Conservation (phyloP, 176 grass and related monocot species). For the Oryza meyeriana region DNA sequence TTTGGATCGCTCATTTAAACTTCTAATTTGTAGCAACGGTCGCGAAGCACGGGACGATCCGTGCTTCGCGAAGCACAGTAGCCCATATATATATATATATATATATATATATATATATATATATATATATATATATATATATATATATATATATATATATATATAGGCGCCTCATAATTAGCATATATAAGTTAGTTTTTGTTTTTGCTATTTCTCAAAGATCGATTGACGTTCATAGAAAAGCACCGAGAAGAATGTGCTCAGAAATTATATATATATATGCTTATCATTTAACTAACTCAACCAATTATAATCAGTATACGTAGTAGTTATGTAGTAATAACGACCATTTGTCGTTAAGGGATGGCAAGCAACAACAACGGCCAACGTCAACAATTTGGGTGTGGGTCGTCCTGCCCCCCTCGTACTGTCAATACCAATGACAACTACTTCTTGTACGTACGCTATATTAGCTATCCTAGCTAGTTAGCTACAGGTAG, state of each 20-base stretch:
- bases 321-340: background rate
- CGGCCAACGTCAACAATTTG: background rate
- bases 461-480: background rate
- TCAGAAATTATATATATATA: too few species aligned
- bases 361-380: slow-evolving; percentile 1
- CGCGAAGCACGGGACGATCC: too few species aligned
- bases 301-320: background rate
- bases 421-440: background rate
- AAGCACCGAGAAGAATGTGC: too few species aligned
- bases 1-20: too few species aligned
- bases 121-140: too few species aligned
- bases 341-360: slow-evolving; percentile 5
- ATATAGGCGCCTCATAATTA: background rate
- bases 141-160: too few species aligned
- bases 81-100: too few species aligned
- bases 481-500: too few species aligned
- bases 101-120: too few species aligned
- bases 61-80: too few species aligned
- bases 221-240: background rate
- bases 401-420: background rate
- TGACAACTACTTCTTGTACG: background rate
- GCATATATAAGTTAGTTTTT: background rate
- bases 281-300: background rate
- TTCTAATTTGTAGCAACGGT: too few species aligned
- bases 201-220: background rate